Evolutionary conservation across 371 early-diverging fungal species (phyloP).

Genomic region (Fennellomyces sp.): DNA sequence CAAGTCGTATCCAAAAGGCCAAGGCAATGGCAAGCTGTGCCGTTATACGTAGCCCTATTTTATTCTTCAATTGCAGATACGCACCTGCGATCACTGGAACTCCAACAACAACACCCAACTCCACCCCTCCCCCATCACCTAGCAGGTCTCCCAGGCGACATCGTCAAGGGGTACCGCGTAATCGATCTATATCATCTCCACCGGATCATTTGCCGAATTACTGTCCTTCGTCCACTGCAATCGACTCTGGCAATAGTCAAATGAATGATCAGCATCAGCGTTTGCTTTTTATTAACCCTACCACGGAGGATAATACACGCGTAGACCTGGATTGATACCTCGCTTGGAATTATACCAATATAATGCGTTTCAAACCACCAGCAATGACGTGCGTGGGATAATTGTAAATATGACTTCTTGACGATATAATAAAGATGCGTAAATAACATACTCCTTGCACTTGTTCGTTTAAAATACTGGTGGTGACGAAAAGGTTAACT

Average conservation of each 20-base stretch:
- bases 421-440: neutral
- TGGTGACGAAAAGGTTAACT: neutral
- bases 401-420: constrained; percentile 1
- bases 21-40: constrained; percentile 1
- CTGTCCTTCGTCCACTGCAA: neutral
- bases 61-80: neutral
- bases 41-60: neutral
- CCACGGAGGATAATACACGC: no score
- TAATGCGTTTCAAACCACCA: neutral
- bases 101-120: neutral
- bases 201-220: neutral
- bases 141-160: constrained; percentile 4
- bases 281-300: no score
- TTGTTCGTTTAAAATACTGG: neutral
- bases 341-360: neutral
- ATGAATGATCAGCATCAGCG: no score
- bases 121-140: neutral
- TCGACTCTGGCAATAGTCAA: neutral
- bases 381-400: neutral
- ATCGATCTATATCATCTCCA: neutral
- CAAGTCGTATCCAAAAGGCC: constrained; percentile 13
- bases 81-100: neutral
- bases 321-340: no score
- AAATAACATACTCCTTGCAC: no score
- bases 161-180: neutral